These are phyloP conservation scores for Psidium friedrichsthalianum DNA, from an alignment of 345 rosid genomes.

Conservation along the genomic window DNA sequence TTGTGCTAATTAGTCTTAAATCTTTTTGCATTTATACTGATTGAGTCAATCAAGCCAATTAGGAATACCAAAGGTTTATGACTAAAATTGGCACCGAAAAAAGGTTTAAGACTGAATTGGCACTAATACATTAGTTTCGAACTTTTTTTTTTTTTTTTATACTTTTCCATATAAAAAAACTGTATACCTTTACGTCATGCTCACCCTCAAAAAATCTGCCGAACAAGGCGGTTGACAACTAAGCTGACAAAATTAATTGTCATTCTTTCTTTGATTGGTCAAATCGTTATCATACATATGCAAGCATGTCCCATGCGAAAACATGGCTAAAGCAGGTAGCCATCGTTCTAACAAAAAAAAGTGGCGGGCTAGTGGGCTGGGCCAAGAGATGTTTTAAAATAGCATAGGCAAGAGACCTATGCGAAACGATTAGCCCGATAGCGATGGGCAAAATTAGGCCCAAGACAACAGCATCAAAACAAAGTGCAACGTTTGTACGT, in stretches of 20 bases:
- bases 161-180: too few species aligned
- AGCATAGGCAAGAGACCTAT: background rate
- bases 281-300: background rate
- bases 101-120: too few species aligned
- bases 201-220: too few species aligned
- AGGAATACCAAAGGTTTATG: too few species aligned
- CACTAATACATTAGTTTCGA: too few species aligned
- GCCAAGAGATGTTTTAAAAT: background rate
- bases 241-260: background rate
- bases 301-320: background rate
- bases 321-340: background rate
- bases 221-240: rapidly evolving
- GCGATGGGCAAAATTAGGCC: background rate
- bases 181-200: too few species aligned
- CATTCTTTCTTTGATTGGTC: background rate
- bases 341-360: rapidly evolving
- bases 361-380: background rate
- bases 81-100: too few species aligned
- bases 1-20: too few species aligned
- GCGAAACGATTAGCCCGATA: background rate
- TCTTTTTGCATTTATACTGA: too few species aligned
- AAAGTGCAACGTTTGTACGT: background rate
- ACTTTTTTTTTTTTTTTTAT: too few species aligned
- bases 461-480: background rate
- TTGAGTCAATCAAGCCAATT: too few species aligned